Evolutionary conservation across 345 rosid species (phyloP).

Genomic region (Litchi chinensis): DNA sequence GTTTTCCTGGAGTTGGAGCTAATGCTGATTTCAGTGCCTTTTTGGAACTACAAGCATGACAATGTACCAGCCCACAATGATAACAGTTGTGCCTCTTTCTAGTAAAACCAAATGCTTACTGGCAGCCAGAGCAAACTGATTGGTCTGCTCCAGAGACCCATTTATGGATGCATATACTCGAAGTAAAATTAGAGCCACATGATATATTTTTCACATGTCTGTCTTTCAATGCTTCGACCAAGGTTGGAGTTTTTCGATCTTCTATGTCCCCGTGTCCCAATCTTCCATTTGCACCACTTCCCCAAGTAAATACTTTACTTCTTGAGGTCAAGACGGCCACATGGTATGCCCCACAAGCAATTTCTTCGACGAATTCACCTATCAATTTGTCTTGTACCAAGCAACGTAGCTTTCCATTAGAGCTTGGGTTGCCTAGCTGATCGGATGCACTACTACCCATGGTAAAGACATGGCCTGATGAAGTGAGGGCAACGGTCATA

Average conservation of each 20-base stretch:
- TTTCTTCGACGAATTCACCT: slow-evolving; percentile 95
- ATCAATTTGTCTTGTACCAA: slow-evolving; percentile 84
- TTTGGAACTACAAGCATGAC: slow-evolving; percentile 95
- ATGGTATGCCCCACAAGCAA: slow-evolving; percentile 87
- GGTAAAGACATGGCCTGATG: slow-evolving; percentile 91
- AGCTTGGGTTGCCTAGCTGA: slow-evolving; percentile 69
- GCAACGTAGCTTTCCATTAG: slow-evolving; percentile 76
- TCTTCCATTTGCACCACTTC: slow-evolving; percentile 86
- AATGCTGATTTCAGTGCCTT: slow-evolving; percentile 93
- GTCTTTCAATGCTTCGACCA: slow-evolving; percentile 83
- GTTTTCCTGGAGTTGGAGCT: slow-evolving; percentile 98
- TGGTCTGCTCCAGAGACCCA: slow-evolving; percentile 97
- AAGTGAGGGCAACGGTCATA: slow-evolving; percentile 85
- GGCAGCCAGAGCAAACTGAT: slow-evolving; percentile 88
- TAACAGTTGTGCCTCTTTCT: slow-evolving; percentile 95
- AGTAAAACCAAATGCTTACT: slow-evolving; percentile 94
- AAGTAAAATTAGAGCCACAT: slow-evolving; percentile 91
- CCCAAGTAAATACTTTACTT: slow-evolving; percentile 97
- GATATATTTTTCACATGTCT: slow-evolving; percentile 87
- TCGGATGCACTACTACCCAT: slow-evolving; percentile 82
- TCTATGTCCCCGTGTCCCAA: slow-evolving; percentile 89
- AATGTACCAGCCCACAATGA: slow-evolving; percentile 89
- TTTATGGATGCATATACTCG: slow-evolving; percentile 90
- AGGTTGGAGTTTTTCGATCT: slow-evolving; percentile 69
- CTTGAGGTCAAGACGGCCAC: slow-evolving; percentile 84